Evolutionary conservation across 2,329 filamentous ascomycete species (phyloP).

Genomic region (Alternaria ethzedia): DNA sequence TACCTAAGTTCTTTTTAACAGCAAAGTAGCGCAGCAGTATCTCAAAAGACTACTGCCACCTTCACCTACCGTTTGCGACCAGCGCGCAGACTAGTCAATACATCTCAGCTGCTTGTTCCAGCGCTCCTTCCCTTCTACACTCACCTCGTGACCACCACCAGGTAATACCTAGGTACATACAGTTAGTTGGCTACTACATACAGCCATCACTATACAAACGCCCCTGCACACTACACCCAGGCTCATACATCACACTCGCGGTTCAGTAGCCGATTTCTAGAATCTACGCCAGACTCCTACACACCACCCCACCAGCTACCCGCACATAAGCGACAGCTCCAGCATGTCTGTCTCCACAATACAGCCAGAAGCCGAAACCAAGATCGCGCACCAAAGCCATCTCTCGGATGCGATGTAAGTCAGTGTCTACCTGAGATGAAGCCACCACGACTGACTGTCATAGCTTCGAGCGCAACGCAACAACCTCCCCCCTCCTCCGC

Average conservation of each 20-base stretch:
- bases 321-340: not conserved
- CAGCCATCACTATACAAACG: not conserved
- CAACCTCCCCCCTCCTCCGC: not conserved
- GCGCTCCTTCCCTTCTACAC: not conserved
- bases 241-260: not conserved
- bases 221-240: not conserved
- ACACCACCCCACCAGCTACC: not conserved
- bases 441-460: not conserved
- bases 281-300: not conserved
- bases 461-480: not conserved
- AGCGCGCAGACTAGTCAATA: not conserved
- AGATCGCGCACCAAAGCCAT: rapidly evolving
- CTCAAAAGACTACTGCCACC: not conserved
- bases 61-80: not conserved
- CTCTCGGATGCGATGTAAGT: rapidly evolving
- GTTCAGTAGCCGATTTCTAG: not conserved
- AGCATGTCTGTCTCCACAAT: not conserved
- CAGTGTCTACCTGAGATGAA: not conserved
- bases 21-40: not conserved
- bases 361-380: rapidly evolving
- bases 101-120: not conserved
- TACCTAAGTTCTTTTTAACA: not conserved
- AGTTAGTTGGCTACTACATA: not conserved
- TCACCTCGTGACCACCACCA: not conserved
- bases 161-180: not conserved